Conservation (phyloP, 2,329 filamentous ascomycete species). For the Fusarium sp. region DNA sequence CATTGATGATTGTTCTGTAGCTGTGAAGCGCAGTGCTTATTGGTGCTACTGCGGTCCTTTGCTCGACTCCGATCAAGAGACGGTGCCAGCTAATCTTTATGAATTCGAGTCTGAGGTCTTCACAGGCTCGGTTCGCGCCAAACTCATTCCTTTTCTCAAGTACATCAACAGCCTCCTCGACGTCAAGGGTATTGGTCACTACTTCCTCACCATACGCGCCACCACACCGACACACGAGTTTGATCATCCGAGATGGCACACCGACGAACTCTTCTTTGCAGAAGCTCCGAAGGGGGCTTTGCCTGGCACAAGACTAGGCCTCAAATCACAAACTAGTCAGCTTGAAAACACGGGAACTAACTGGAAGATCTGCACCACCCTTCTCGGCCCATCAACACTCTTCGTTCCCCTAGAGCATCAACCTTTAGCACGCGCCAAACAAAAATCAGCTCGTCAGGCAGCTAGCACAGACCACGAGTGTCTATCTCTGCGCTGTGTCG, state of each 20-base stretch:
- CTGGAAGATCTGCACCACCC: slow-evolving; percentile 64
- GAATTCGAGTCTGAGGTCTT: slow-evolving; percentile 56
- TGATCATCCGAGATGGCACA: slow-evolving; percentile 63
- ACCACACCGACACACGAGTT: slow-evolving; percentile 59
- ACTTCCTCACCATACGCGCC: slow-evolving; percentile 64
- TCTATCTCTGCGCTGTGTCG: slow-evolving; percentile 58
- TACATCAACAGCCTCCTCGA: slow-evolving; percentile 57
- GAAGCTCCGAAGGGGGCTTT: slow-evolving; percentile 31
- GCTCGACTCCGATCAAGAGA: slow-evolving; percentile 35
- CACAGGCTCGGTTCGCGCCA: slow-evolving; percentile 51
- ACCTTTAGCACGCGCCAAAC: slow-evolving; percentile 51
- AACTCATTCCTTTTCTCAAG: slow-evolving; percentile 57
- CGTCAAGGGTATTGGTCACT: slow-evolving; percentile 55
- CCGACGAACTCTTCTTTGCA: slow-evolving; percentile 62
- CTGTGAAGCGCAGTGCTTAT: slow-evolving; percentile 52
- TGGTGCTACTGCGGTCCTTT: slow-evolving; percentile 62
- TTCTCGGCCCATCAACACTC: slow-evolving; percentile 61
- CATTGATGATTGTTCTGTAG: not conserved
- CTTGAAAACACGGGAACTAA: slow-evolving; percentile 48
- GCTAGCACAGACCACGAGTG: slow-evolving; percentile 56
- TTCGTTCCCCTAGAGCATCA: slow-evolving; percentile 56
- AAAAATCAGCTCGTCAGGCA: slow-evolving; percentile 48
- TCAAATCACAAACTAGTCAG: not conserved
- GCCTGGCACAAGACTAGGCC: slow-evolving; percentile 21
- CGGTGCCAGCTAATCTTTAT: slow-evolving; percentile 54